Base-by-base conservation (phyloP, 768 basidiomycete genomes). In the Termitomyces sp. region DNA sequence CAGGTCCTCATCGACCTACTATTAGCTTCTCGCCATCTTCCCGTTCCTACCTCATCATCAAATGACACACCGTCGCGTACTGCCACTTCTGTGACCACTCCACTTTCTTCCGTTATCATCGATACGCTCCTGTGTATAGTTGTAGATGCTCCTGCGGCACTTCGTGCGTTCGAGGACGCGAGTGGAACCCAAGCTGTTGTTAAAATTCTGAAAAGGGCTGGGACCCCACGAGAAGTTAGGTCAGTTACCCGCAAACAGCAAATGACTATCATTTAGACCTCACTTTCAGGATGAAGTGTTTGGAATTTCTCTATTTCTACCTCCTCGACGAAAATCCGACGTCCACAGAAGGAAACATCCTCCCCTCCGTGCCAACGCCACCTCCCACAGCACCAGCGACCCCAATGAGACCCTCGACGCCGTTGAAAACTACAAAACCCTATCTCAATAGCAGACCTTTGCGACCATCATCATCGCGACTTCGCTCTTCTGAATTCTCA, bases 251-350 rank as follows among this genome's bases (percentile, higher is more conserved):
- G 10, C 9, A n/a, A 38, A 15, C 31, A 27, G 7, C 13, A 44
- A 6, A 16, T 22, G 11, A 33, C 29, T 18, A 38, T 39, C 50
- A 25, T 35, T 52, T 35, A 44, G n/a, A 23, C 43, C 32, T 36
- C 16, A 7, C 33, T 23, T 36, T 20, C 62, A 96, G 94, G 62
- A 96, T 97, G 89, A 96, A 96, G 73, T 96, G 93, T 58, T 76
- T 98, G 16, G 95, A 97, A 66, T 94, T 97, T 63, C 72, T 98
- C 15, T 96, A 96, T 69, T 97, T 95, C 68, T 98, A 98, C 68
- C 77, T 98, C 7, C 76, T 96, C 42, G 94, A 95, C 56, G 94
- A 97, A 65, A 83, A 81, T 1, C 65, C 72, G 6, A 51, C 69
- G 22, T 59, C 69, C 7, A 44, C 58, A 10, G 58, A 61, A 50